Percentiles rank a stretch among this genome's conserved stretches.
These are phyloP conservation scores for Mycosarcoma mackinlayi DNA, from an alignment of 1,284 basidiomycete genomes.

Conservation along the genomic window DNA sequence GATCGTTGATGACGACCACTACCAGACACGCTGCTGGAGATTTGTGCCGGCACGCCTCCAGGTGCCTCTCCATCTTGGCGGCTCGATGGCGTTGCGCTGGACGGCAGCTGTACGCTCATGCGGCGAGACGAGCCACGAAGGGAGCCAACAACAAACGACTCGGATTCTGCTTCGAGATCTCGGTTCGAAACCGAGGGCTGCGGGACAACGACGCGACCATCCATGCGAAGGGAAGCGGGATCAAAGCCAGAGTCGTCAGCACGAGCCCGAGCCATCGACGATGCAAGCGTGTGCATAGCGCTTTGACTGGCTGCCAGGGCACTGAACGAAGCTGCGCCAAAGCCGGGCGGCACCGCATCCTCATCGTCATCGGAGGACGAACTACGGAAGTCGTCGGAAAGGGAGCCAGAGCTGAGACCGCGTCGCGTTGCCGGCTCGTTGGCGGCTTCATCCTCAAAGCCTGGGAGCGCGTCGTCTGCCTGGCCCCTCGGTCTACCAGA, in stretches of 20 bases:
- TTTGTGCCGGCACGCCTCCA: neutral
- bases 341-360: constrained; percentile 37
- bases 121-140: constrained; percentile 41
- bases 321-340: constrained; percentile 55
- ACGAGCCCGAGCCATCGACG: constrained; percentile 37
- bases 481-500: constrained; percentile 37
- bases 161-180: constrained; percentile 27
- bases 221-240: constrained; percentile 57
- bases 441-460: constrained; percentile 20
- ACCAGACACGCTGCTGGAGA: constrained; percentile 12
- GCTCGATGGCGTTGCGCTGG: constrained; percentile 8
- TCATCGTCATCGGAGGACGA: constrained; percentile 39
- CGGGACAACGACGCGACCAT: constrained; percentile 47
- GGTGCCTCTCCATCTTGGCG: constrained; percentile 16
- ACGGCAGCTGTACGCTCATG: constrained; percentile 36
- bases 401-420: constrained; percentile 23
- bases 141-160: constrained; percentile 40
- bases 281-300: constrained; percentile 39
- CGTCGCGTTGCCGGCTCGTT: neutral
- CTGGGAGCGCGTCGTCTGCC: constrained; percentile 33
- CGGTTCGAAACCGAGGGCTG: constrained; percentile 20
- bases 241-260: constrained; percentile 49
- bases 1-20: constrained; percentile 25
- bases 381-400: constrained; percentile 41
- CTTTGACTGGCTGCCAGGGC: constrained; percentile 51